phyloP scores from a whole-genome alignment of 2,329 filamentous ascomycete genomes.

The Aureobasidium melanogenum region DNA sequence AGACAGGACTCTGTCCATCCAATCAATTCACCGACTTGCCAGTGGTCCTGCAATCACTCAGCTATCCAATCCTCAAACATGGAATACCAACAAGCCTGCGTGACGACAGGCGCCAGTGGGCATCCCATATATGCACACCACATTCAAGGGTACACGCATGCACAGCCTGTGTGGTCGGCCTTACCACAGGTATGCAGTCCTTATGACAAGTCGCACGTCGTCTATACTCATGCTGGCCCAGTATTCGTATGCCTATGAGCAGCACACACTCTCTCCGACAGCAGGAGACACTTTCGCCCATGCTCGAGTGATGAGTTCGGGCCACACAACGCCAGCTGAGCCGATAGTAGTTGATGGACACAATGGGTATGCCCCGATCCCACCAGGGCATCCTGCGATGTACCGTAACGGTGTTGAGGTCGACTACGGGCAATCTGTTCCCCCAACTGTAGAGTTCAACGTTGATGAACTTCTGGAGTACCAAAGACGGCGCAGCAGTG shows the following conservation, averaged over 20 bases:
- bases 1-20: background rate
- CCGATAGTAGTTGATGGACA: background rate
- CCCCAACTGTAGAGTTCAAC: constrained; percentile 2
- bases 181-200: background rate
- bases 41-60: background rate
- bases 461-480: constrained; percentile 9
- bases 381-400: background rate
- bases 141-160: background rate
- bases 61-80: background rate
- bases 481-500: background rate
- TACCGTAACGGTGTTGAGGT: background rate
- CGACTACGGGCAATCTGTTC: background rate
- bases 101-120: background rate
- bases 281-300: background rate
- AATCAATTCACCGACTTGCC: background rate
- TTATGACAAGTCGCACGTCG: background rate
- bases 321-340: background rate
- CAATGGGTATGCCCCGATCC: background rate
- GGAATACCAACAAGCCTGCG: background rate
- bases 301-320: background rate
- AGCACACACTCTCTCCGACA: background rate
- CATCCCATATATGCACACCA: constrained; percentile 1
- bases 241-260: constrained; percentile 1
- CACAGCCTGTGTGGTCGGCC: background rate
- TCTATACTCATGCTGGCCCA: background rate